Evolutionary conservation across 208 protist genomes (phyloP).

Genomic region (Herpetomonas samuelpessoai): DNA sequence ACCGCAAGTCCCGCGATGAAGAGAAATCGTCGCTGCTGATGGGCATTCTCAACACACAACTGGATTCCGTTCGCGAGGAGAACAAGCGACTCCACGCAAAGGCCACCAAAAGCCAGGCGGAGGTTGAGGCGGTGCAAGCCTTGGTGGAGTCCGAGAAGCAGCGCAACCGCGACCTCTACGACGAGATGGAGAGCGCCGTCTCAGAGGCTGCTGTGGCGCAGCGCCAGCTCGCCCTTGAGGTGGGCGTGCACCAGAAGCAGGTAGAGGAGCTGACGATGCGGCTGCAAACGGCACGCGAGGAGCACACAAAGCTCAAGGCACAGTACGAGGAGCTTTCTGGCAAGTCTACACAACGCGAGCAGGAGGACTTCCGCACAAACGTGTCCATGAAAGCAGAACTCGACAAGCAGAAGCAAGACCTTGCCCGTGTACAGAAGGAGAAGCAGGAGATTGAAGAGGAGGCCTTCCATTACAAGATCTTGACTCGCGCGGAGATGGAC

Average conservation of each 20-base stretch:
- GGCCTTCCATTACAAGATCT: conserved; percentile 61
- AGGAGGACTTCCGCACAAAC: conserved; percentile 77
- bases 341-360: conserved; percentile 54
- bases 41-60: conserved; percentile 81
- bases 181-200: conserved; percentile 41
- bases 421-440: conserved; percentile 43
- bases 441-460: conserved; percentile 46
- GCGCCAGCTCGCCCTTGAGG: conserved; percentile 69
- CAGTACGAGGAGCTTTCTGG: conserved; percentile 36
- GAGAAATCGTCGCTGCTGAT: conserved; percentile 83
- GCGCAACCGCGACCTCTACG: conserved; percentile 27
- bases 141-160: conserved; percentile 42
- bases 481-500: conserved; percentile 71
- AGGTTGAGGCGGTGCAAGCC: conserved; percentile 44
- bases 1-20: conserved; percentile 68
- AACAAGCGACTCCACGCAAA: conserved; percentile 64
- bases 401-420: conserved; percentile 66
- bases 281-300: conserved; percentile 25
- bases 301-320: conserved; percentile 22
- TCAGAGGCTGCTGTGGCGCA: conserved; percentile 58
- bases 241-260: conserved; percentile 68
- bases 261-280: conserved; percentile 55
- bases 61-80: conserved; percentile 75
- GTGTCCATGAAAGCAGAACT: conserved; percentile 67
- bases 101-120: conserved; percentile 31